These are phyloP conservation scores for Ochetophila trinervis DNA, from an alignment of 306 rosid genomes.

Conservation along the genomic window DNA sequence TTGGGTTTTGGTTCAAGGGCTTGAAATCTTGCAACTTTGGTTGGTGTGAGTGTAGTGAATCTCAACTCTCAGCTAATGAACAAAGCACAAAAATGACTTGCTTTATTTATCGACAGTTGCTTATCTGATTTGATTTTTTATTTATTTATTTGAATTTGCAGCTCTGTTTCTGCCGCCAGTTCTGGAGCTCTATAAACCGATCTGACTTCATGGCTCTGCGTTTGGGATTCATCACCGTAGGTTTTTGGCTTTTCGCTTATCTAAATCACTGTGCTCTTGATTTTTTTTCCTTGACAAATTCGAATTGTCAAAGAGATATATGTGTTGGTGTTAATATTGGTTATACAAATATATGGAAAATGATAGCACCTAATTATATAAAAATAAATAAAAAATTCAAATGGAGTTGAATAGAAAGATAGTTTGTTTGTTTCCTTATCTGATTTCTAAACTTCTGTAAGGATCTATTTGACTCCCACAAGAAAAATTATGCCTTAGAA, in stretches of 20 bases:
- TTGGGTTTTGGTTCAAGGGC: neutral
- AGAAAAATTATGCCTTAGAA: neutral
- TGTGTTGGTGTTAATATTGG: no score
- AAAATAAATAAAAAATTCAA: no score
- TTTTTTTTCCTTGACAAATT: neutral
- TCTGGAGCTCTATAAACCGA: constrained; percentile 82
- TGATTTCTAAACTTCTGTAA: neutral
- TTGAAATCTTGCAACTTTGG: no score
- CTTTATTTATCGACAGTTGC: neutral
- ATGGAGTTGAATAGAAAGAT: no score
- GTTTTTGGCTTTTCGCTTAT: constrained; percentile 18
- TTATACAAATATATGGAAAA: no score
- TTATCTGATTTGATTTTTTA: constrained; percentile 7
- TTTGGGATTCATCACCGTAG: constrained; percentile 76
- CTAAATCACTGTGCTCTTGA: neutral
- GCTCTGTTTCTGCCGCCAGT: constrained; percentile 94
- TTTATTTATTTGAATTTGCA: constrained; percentile 37
- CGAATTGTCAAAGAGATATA: no score
- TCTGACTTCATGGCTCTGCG: constrained; percentile 93
- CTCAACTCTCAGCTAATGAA: no score
- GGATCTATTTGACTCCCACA: neutral
- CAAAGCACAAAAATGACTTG: no score
- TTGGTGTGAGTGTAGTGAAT: no score
- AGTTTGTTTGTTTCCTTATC: no score
- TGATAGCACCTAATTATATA: no score